Base-by-base conservation (phyloP, 768 basidiomycete genomes). In the Porphyrellus cyaneotinctus region DNA sequence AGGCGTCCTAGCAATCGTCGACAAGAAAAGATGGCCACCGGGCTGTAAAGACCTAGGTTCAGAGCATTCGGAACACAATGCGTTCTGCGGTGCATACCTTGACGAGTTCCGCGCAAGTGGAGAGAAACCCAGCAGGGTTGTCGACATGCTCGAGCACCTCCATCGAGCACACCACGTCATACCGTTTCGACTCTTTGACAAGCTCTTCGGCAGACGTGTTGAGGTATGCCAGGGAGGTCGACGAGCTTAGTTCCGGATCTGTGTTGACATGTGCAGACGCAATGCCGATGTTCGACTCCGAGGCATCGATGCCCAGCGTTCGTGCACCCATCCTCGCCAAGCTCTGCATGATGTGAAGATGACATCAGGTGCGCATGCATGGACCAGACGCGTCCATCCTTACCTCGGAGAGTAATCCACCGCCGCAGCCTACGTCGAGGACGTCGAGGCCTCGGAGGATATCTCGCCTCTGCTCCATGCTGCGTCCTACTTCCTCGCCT, bases 91-190 rank as follows among this genome's bases (percentile, higher is more conserved):
- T 11, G 65, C 80, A 37, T 57, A 93, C 95, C 75, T 97, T 98
- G 59, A 95, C 82, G 28, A 98, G 79, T 52, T 86, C 78, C 0
- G 88, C 88, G 58, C 93, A 88, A 35, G 86, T 83, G 26, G 80
- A 75, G 44, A 99, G 77, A 69, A 99, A 99, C 8, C 78, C 77
- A 7, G 82, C 76, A 1, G 97, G 95, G 63, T 95, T 87, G 65
- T 97, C 90, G 46, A 99, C 97, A 64, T 99, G 97, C 72, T 99
- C 97, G 28, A 99, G 66, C 9, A 99, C 95, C 69, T 99, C 97
- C 91, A 98, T 91, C 11, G 94, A 89, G 66, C 93, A 97, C 14
- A 99, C 94, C 18, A 94, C 80, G 66, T 98, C 95, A 65, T 87
- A 98, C 47, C 81, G 81, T 59, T 77, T 78, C 14, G 79, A 67